phyloP scores from a whole-genome alignment of 345 rosid genomes.

The Rhodamnia rubescens region DNA sequence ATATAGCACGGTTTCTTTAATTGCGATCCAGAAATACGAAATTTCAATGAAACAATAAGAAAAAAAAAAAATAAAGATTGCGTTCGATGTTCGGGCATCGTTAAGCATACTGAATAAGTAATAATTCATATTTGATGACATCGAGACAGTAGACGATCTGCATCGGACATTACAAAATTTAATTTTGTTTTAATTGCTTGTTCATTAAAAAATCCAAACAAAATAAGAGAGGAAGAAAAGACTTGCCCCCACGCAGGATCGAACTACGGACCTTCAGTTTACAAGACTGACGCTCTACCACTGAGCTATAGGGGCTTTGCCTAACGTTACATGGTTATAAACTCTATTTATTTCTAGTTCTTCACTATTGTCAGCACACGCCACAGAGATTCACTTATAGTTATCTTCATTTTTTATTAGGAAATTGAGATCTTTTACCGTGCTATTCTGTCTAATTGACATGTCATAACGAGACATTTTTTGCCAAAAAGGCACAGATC shows the following conservation, averaged over 20 bases:
- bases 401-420: too few species aligned
- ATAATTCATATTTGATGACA: neutral
- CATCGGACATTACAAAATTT: neutral
- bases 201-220: neutral
- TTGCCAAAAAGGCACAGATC: neutral
- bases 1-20: neutral
- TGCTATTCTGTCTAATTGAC: neutral
- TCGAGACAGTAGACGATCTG: too few species aligned
- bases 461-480: neutral
- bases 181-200: neutral
- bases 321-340: too few species aligned
- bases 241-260: conserved; percentile 62
- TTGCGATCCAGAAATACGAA: neutral
- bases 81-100: accelerated
- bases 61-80: neutral
- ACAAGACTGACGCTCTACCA: conserved; percentile 89
- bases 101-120: neutral
- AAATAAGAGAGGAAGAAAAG: neutral
- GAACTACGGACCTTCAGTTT: conserved; percentile 83
- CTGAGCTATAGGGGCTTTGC: conserved; percentile 64
- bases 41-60: neutral
- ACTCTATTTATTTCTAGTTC: too few species aligned
- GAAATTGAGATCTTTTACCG: neutral
- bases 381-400: neutral
- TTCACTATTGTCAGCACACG: too few species aligned